Evolutionary conservation across 352 stramenopile genomes (phyloP), one percentile per base, ranked within the genome.

Genomic region (Pythium utonaiense): DNA sequence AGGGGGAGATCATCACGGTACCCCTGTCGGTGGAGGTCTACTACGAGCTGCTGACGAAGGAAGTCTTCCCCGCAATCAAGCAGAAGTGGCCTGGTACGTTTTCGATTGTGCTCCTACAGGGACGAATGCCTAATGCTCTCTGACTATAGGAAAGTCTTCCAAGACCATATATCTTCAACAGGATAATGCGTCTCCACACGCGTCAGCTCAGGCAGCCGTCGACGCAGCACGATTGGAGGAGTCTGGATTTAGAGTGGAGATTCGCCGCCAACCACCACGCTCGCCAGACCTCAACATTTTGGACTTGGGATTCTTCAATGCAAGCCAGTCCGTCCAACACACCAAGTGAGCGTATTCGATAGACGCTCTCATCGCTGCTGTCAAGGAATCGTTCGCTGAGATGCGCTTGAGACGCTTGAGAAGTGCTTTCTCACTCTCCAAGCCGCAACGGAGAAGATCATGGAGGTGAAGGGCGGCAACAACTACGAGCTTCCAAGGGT

Each of bases 241-340:
- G 19, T n/a, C 7, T 14, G 50, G 31, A 21, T 57, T 28, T 28
- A 12, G 30, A 6, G 45, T 57, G 19, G 3, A 5, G 5, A 19
- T 57, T 5, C 28, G 50, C 10, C 36, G 14, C 6, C 47, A 64
- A 33, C 57, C 53, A 34, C 10, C 60, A 25, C 53, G 45, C 3
- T 59, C 53, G 6, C 47, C 53, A 2, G 47, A 67, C 47, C 27
- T 66, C 9, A 66, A 61, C 47, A 47, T 56, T 16, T n/a, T 67
- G 3, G 34, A 67, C 19, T 47, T 59, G 31, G 60, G 45, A 9
- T 67, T 59, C 40, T 62, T 62, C 10, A 31, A 44, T 5, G 28
- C 53, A 1, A 62, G 62, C 33, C 53, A 67, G 21, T 51, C 53
- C 9, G 1, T 67, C 0, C 61, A 67, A 28, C 28, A 60, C 28